phyloP scores from a whole-genome alignment of 2,329 filamentous ascomycete genomes.

The Parastagonospora nodorum region DNA sequence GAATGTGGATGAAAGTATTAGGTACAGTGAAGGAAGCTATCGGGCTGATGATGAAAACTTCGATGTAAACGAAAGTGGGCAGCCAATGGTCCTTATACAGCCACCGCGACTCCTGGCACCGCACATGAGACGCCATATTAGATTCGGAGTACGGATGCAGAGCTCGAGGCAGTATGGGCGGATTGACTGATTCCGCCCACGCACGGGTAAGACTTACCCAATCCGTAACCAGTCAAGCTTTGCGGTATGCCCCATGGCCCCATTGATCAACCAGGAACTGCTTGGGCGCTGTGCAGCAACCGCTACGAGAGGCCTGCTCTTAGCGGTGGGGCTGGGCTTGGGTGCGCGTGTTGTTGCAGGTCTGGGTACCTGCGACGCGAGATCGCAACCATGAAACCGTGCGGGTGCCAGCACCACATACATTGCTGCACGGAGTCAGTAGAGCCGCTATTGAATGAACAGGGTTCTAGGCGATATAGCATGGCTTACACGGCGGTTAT shows the following conservation, averaged over 20 bases:
- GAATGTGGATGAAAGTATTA: conserved; percentile 44
- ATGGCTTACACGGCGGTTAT: conserved; percentile 37
- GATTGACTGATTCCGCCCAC: conserved; percentile 39
- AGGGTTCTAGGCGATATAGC: conserved; percentile 21
- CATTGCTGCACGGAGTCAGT: conserved; percentile 33
- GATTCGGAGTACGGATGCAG: conserved; percentile 45
- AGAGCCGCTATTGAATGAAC: conserved; percentile 32
- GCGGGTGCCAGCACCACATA: conserved; percentile 36
- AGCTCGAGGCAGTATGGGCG: conserved; percentile 36
- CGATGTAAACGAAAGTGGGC: conserved; percentile 42
- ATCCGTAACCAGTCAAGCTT: conserved; percentile 41
- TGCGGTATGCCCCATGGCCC: conserved; percentile 32
- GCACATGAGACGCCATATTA: conserved; percentile 45
- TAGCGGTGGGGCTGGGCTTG: conserved; percentile 34
- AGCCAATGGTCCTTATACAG: conserved; percentile 47
- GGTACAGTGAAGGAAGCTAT: conserved; percentile 41
- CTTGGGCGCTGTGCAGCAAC: conserved; percentile 32
- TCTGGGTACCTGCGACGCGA: conserved; percentile 46
- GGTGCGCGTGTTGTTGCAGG: conserved; percentile 44
- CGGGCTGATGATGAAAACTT: conserved; percentile 46
- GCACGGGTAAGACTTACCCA: conserved; percentile 34
- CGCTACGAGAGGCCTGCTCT: conserved; percentile 28
- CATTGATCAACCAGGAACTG: conserved; percentile 36
- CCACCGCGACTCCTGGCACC: conserved; percentile 32
- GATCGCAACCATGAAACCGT: conserved; percentile 40